Base-by-base conservation (phyloP, 1,284 basidiomycete genomes). In the Heterobasidion occidentale region DNA sequence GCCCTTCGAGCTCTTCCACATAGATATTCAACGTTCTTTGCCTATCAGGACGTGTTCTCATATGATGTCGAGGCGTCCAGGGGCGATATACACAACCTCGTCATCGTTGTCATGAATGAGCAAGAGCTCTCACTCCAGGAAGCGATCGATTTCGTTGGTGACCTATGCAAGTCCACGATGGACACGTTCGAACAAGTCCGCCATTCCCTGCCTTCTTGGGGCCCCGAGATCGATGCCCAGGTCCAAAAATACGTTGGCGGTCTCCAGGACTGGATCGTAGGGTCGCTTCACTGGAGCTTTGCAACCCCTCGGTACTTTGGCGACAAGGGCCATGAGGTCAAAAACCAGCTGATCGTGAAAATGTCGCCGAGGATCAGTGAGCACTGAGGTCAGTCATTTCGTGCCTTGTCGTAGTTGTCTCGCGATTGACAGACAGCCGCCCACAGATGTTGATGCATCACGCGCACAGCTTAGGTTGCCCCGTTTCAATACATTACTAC, bases 31-130 rank as follows among this genome's bases (percentile, higher is more conserved):
- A 9, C 9, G 7, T 42, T 11, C 7, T 48, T 48, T 17, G 42
- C 12, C 14, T 45, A 35, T 34, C 60, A 76, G 73, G 73, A 76
- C 61, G 69, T 76, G 46, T 75, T 73, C 62, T 76, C 74, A 1
- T 76, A 68, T 65, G 75, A 75, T 56, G 70, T 73, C 52, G 74
- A 76, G 59, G 74, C 75, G 60, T 65, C 72, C 2, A 66, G 63
- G 63, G 73, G 73, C 45, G 74, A 75, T 57, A 74, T 68, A 20
- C 73, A 76, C 63, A 76, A 75, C 65, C 70, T 75, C 68, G 67
- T 76, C 58, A 66, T 67, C 15, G 68, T 74, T 56, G 65, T 73
- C 36, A 72, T 72, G 65, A 51, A 60, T 38, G 65, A 70, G 35
- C 63, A 74, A 38, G 67, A 67, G 35, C 64, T 74, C 36, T 66